Evolutionary conservation across 345 rosid genomes (phyloP), one percentile per base, ranked within the genome.

Genomic region (Bretschneidera sinensis): DNA sequence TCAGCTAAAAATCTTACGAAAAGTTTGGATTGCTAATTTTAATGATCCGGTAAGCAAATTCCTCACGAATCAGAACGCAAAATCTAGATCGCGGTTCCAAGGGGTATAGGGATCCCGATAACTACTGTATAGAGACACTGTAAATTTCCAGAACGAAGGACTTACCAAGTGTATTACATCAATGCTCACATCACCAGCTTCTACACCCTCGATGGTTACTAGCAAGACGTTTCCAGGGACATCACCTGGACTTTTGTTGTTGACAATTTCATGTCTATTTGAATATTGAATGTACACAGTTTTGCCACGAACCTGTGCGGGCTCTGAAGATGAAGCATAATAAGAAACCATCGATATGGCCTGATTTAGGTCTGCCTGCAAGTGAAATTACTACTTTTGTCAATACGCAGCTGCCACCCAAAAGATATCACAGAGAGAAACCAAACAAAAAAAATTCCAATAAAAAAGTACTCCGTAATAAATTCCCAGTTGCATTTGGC

Each of bases 331-430:
- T 2, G 99, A 90, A 53, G 97, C 97, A 64, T 90, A 90, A 70
- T 90, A 90, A 0, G 99, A 94, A 61, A 90, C 97, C 99, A 90
- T 94, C 5, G 86, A 83, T 72, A 94, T 94, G 51, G 99, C 97
- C 74, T 90, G 99, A 67, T 89, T 90, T 69, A 71, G 76, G 64
- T 94, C 96, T 18, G 81, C 80, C 95, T 89, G 86, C 61, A 75
- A 66, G 31, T 17, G 1, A 31, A 55, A 59, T 48, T 21, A 23
- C 43, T 54, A 4, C 24, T 18, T 51, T 59, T 24, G 43, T 64
- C 60, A 74, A 49, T 22, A 74, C 14, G 24, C 14, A 68, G 20
- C 54, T 0, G 10, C 39, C 20, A 48, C 23, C 2, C 6, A 9
- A 24, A 4, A 54, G n/a, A n/a, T n/a, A 39, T 35, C 23, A 47